These are phyloP conservation scores for Leccinum aurantiacum DNA, from an alignment of 768 basidiomycete species.

Conservation along the genomic window DNA sequence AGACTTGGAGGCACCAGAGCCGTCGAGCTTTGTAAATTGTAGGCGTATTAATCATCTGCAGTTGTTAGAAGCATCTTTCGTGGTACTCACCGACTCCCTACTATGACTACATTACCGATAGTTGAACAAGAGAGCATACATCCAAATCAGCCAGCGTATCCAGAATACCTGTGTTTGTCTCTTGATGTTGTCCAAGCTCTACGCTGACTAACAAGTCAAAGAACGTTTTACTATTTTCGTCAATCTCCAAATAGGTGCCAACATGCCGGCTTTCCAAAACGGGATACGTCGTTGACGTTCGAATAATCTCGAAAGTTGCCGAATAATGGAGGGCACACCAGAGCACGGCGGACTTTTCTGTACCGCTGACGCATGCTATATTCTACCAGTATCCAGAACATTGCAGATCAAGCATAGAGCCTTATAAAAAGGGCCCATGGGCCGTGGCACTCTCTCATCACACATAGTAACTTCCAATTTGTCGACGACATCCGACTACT, in stretches of 20 bases:
- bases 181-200: not conserved
- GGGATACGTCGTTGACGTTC: not conserved
- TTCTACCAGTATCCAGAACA: slow-evolving; percentile 3
- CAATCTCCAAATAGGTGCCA: not conserved
- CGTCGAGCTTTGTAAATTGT: no score
- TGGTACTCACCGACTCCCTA: no score
- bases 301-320: slow-evolving; percentile 11
- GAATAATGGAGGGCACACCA: not conserved
- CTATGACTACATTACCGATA: no score
- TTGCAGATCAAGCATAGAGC: not conserved
- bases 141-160: no score
- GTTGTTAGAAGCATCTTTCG: no score
- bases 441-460: not conserved
- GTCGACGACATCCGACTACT: not conserved
- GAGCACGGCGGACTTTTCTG: not conserved
- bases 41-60: no score
- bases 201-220: not conserved
- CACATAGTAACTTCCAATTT: not conserved
- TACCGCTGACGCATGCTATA: not conserved
- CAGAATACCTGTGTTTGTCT: no score
- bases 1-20: no score
- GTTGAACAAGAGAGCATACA: no score
- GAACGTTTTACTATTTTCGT: not conserved
- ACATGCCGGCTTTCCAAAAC: not conserved
- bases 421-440: slow-evolving; percentile 7